phyloP scores from a whole-genome alignment of 2,329 filamentous ascomycete species.

The Xylaria multiplex region DNA sequence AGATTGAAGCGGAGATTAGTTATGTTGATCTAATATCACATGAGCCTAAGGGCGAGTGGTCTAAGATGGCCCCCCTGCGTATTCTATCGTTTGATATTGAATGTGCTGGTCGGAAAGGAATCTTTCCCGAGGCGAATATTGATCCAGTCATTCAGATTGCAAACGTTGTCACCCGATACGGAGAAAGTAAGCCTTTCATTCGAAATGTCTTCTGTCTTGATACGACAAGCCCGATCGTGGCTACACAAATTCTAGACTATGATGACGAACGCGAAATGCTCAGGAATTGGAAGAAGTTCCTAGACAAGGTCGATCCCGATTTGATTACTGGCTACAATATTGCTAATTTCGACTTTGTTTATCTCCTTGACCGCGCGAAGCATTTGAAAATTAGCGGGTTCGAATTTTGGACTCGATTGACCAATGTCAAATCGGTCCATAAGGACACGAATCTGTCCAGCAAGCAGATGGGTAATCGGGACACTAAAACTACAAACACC shows the following conservation, averaged over 20 bases:
- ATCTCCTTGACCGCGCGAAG: conserved; percentile 86
- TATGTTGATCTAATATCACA: conserved; percentile 88
- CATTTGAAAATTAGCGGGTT: conserved; percentile 84
- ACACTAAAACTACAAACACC: conserved; percentile 93
- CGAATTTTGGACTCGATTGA: conserved; percentile 86
- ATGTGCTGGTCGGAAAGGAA: conserved; percentile 95
- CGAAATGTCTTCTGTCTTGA: conserved; percentile 97
- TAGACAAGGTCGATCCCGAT: conserved; percentile 91
- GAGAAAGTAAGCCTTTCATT: conserved; percentile 94
- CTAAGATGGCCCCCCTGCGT: conserved; percentile 94
- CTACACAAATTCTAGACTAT: conserved; percentile 90
- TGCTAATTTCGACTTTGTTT: conserved; percentile 97
- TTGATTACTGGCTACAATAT: conserved; percentile 99
- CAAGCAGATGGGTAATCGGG: conserved; percentile 97
- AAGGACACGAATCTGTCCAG: conserved; percentile 91
- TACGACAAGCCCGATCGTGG: conserved; percentile 91
- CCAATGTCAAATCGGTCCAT: conserved; percentile 73
- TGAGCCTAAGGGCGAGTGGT: conserved; percentile 91
- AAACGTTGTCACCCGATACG: conserved; percentile 92
- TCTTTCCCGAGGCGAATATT: conserved; percentile 91
- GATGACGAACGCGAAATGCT: conserved; percentile 87
- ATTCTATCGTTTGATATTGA: conserved; percentile 98
- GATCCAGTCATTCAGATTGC: conserved; percentile 99
- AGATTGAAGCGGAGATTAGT: conserved; percentile 89
- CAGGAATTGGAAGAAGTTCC: conserved; percentile 89